Percentiles rank a stretch among this genome's conserved stretches.
Evolutionary conservation across 2,329 filamentous ascomycete genomes (phyloP).

Genomic region (Fusarium falciforme): DNA sequence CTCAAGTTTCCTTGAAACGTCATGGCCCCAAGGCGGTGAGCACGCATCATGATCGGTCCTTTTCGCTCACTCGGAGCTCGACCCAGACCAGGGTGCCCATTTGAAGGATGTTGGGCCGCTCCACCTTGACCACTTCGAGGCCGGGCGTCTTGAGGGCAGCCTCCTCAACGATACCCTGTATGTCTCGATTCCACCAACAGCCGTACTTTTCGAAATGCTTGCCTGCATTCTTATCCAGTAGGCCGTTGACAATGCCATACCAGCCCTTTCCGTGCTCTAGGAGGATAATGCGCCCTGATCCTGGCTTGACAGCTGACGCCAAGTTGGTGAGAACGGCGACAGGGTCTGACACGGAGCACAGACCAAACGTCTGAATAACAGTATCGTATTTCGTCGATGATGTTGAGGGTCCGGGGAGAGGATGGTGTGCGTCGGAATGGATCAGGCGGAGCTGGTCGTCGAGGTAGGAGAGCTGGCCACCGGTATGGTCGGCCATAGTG

Average conservation of each 20-base stretch:
- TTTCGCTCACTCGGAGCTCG: slow-evolving; percentile 60
- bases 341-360: slow-evolving; percentile 71
- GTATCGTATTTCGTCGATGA: slow-evolving; percentile 68
- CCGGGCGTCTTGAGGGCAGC: slow-evolving; percentile 62
- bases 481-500: slow-evolving; percentile 49
- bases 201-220: slow-evolving; percentile 70
- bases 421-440: slow-evolving; percentile 59
- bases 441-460: slow-evolving; percentile 59
- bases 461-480: slow-evolving; percentile 54
- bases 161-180: slow-evolving; percentile 64
- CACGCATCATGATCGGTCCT: slow-evolving; percentile 17
- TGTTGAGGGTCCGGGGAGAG: slow-evolving; percentile 51
- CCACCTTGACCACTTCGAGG: slow-evolving; percentile 66
- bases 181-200: slow-evolving; percentile 77
- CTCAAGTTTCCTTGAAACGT: slow-evolving; percentile 10
- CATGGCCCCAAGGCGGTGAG: neutral
- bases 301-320: slow-evolving; percentile 62
- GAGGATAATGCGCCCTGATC: slow-evolving; percentile 69
- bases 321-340: slow-evolving; percentile 64
- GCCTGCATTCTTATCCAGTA: slow-evolving; percentile 66
- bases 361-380: slow-evolving; percentile 72
- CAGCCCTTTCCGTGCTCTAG: slow-evolving; percentile 71
- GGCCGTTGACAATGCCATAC: slow-evolving; percentile 65
- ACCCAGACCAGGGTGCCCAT: slow-evolving; percentile 69
- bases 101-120: slow-evolving; percentile 64